A percentile compares a stretch with the other conserved stretches of the same genome.
Conservation (phyloP, 208 protist species). For the Trypanosomatidae sp. region DNA sequence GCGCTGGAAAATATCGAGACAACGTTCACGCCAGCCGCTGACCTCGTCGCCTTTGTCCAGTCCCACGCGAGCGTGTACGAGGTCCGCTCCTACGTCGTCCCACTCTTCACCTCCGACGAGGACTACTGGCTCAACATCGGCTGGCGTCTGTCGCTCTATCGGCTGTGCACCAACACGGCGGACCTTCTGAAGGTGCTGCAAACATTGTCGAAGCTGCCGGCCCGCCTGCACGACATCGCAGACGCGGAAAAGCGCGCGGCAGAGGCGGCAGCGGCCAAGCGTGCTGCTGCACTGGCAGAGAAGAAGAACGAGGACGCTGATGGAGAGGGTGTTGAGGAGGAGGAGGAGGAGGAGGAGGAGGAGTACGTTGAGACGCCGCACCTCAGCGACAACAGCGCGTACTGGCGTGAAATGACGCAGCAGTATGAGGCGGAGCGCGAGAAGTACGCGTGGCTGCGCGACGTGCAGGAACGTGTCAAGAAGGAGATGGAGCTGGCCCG, state of each 20-base stretch:
- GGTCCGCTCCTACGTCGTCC: slow-evolving; percentile 47
- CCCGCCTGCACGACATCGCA: slow-evolving; percentile 14
- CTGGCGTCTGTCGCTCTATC: slow-evolving; percentile 47
- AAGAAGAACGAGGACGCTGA: not conserved
- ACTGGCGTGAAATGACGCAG: slow-evolving; percentile 26
- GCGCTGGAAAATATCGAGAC: not conserved
- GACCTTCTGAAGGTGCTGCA: slow-evolving; percentile 30
- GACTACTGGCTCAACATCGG: slow-evolving; percentile 58
- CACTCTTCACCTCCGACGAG: slow-evolving; percentile 44
- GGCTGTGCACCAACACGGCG: slow-evolving; percentile 25
- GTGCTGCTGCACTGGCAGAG: not conserved
- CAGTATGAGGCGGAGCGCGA: slow-evolving; percentile 32
- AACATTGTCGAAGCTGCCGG: slow-evolving; percentile 23
- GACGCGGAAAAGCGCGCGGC: not conserved
- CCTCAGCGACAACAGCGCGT: slow-evolving; percentile 18
- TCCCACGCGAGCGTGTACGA: slow-evolving; percentile 18
- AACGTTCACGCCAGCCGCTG: slow-evolving; percentile 26
- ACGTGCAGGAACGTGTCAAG: slow-evolving; percentile 19
- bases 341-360: not conserved
- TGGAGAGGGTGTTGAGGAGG: not conserved
- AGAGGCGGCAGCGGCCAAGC: not conserved
- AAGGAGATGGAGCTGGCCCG: slow-evolving; percentile 49
- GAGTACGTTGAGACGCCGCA: not conserved
- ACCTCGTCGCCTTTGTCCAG: slow-evolving; percentile 45
- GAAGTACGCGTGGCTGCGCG: slow-evolving; percentile 26